Conservation (phyloP, 1,284 basidiomycete species). For the Pisolithus thermaeus region DNA sequence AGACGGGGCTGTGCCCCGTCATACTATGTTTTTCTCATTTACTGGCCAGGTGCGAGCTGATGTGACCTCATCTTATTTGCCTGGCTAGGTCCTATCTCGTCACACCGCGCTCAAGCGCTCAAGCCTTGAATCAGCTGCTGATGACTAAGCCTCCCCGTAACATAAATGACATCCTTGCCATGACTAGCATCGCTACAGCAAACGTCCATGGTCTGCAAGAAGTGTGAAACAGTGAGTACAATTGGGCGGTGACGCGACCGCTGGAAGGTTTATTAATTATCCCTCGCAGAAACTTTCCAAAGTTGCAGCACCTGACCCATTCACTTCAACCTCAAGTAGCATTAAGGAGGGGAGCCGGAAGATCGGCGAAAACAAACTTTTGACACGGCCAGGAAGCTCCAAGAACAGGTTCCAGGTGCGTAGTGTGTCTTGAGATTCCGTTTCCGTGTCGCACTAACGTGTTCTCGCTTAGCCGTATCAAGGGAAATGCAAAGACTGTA, state of each 20-base stretch:
- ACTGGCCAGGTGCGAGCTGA: too few species aligned
- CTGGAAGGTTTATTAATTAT: slow-evolving; percentile 6
- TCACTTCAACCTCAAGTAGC: slow-evolving; percentile 60
- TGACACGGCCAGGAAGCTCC: slow-evolving; percentile 56
- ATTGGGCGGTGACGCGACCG: slow-evolving; percentile 1
- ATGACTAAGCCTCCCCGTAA: background rate
- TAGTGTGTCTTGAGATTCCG: slow-evolving; percentile 10
- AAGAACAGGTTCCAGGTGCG: slow-evolving; percentile 69
- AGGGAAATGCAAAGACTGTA: slow-evolving; percentile 79
- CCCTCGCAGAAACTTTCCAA: slow-evolving; percentile 68
- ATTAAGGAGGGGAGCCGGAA: slow-evolving; percentile 76
- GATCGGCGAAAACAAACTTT: slow-evolving; percentile 79
- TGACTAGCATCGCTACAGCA: background rate
- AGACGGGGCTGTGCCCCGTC: too few species aligned
- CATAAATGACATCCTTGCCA: too few species aligned
- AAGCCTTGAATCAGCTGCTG: background rate
- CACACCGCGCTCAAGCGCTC: too few species aligned
- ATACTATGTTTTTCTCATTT: too few species aligned
- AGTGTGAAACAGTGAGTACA: slow-evolving; percentile 59
- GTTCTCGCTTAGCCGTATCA: slow-evolving; percentile 59
- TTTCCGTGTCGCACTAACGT: slow-evolving; percentile 4
- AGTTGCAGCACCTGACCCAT: slow-evolving; percentile 77
- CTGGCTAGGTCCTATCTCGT: too few species aligned
- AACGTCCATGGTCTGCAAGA: slow-evolving; percentile 64
- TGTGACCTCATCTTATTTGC: too few species aligned